phyloP scores from a whole-genome alignment of 371 early-diverging fungal species.

The Rhizopus delemar region DNA sequence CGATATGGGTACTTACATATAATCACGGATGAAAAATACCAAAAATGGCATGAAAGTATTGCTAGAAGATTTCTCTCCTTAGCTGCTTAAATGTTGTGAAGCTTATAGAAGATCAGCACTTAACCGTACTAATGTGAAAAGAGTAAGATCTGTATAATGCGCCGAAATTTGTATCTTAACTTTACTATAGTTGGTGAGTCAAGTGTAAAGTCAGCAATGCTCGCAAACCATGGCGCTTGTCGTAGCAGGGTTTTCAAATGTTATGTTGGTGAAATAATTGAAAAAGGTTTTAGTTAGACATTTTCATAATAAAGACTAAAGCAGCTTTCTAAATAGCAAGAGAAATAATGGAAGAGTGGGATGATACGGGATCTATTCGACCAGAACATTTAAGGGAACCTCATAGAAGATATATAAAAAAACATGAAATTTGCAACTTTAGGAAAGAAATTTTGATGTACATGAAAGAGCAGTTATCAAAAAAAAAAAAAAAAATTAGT shows the following conservation, averaged over 20 bases:
- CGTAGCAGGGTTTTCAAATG: constrained; percentile 91
- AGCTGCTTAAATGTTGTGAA: constrained; percentile 87
- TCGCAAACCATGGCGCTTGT: constrained; percentile 88
- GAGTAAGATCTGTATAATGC: constrained; percentile 51
- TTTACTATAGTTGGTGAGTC: constrained; percentile 57
- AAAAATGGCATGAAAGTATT: constrained; percentile 62
- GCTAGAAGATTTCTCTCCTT: constrained; percentile 78
- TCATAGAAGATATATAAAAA: constrained; percentile 74
- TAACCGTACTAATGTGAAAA: constrained; percentile 81
- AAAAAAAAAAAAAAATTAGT: no score
- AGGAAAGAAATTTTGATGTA: constrained; percentile 18
- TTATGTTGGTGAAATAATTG: constrained; percentile 97
- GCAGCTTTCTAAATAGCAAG: constrained; percentile 43
- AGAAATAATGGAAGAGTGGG: constrained; percentile 72
- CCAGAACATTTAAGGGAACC: constrained; percentile 93
- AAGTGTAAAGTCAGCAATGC: constrained; percentile 82
- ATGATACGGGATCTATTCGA: constrained; percentile 64
- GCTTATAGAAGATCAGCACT: constrained; percentile 87
- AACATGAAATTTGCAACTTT: constrained; percentile 25
- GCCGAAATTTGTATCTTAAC: not conserved
- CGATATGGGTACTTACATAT: constrained; percentile 48
- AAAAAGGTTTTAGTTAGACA: constrained; percentile 60
- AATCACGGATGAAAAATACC: constrained; percentile 48
- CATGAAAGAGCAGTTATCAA: no score
- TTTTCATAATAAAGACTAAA: not conserved